Base-by-base conservation (phyloP, 169 alveolate genomes). In the Theileria luwenshuni region DNA sequence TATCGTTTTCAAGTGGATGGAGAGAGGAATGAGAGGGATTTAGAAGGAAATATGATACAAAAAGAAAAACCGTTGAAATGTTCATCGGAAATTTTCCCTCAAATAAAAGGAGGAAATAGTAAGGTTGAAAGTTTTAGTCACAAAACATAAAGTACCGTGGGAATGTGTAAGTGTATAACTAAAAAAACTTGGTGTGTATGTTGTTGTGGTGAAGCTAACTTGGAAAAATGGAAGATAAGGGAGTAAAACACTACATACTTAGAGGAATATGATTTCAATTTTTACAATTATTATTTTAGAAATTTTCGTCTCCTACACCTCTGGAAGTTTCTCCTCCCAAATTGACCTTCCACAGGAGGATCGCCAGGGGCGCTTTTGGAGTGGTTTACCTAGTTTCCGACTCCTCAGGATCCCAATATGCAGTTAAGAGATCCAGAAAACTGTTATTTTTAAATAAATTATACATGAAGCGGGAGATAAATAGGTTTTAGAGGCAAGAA, bases 311-410 rank as follows among this genome's bases (percentile, higher is more conserved):
- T 3, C 86, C 86, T 2, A 76, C 86, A 1, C 32, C 32, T 47
- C 72, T 76, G 30, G 28, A 45, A 8, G 12, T 76, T 33, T 63
- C 68, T 8, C 86, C 86, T 43, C 42, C 65, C 0, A 69, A 76
- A 38, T 73, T 76, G n/a, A 76, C 42, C 64, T 76, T 76, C 80
- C 86, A 76, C 71, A 68, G 68, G 32, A 33, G 74, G 43, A 76
- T 76, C 42, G 86, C 86, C 17, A 45, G 74, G 17, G 86, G 86
- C 1, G 80, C 86, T 15, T 76, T 76, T 64, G 86, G 86, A n/a
- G 62, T 74, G 17, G 86, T 76, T n/a, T 76, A 76, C 48, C 62
- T 76, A 8, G 86, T 69, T 1, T 58, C 86, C 27, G 86, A 76
- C 48, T 60, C 23, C n/a, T 5, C 8, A 19, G 86, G 86, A 33